These are phyloP conservation scores for Annulohypoxylon truncatum DNA, from an alignment of 2,329 filamentous ascomycete species.

Conservation along the genomic window DNA sequence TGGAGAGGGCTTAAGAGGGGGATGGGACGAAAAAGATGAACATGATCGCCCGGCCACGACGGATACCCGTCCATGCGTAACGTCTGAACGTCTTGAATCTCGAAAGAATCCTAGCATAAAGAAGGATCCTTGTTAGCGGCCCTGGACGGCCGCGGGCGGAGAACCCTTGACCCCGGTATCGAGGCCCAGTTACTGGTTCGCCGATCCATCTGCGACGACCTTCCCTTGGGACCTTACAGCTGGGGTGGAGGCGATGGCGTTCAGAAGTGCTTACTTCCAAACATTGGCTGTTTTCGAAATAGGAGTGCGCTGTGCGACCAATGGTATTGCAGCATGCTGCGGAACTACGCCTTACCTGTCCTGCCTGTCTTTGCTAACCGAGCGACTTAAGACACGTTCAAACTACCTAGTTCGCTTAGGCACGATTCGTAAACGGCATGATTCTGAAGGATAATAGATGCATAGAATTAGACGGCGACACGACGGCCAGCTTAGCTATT, in stretches of 20 bases:
- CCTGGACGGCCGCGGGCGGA: constrained; percentile 10
- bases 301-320: background rate
- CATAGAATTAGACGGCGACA: background rate
- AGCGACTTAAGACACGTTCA: background rate
- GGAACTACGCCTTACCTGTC: background rate
- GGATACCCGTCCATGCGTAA: constrained; percentile 1
- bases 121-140: constrained; percentile 5
- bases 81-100: constrained; percentile 16
- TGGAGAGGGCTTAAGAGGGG: constrained; percentile 14
- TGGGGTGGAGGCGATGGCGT: constrained; percentile 6
- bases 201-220: constrained; percentile 35
- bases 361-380: background rate
- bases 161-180: constrained; percentile 26
- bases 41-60: constrained; percentile 15
- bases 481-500: background rate
- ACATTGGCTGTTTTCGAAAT: constrained; percentile 30
- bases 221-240: constrained; percentile 2
- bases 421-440: background rate
- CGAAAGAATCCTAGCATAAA: constrained; percentile 4
- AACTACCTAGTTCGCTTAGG: background rate
- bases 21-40: constrained; percentile 16
- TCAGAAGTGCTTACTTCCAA: background rate
- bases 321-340: background rate
- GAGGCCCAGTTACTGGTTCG: constrained; percentile 15
- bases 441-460: background rate